A percentile compares a stretch with the other conserved stretches of the same genome.
Evolutionary conservation across 176 grass and related monocot genomes (phyloP).

Genomic region (Tuctoria greenei): DNA sequence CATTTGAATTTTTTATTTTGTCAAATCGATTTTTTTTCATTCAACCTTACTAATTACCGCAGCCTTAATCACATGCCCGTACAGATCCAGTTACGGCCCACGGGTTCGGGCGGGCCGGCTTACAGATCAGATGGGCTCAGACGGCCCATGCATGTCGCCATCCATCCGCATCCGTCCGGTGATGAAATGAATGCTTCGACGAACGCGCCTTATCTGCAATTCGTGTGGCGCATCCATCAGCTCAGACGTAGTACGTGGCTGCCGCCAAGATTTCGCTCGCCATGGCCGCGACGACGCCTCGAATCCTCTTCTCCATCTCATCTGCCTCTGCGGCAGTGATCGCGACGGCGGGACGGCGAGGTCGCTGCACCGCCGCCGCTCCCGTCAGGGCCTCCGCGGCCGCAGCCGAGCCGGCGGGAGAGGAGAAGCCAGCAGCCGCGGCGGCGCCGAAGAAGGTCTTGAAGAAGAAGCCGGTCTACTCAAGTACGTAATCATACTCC

Average conservation of each 20-base stretch:
- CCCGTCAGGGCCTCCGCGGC: conserved; percentile 37
- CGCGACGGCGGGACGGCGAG: background rate
- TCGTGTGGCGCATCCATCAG: conserved; percentile 1
- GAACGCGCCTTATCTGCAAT: background rate
- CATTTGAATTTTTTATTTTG: background rate
- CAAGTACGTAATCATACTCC: no score
- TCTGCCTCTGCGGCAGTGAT: background rate
- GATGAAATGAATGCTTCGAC: no score
- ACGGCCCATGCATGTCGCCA: no score
- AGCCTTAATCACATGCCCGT: no score
- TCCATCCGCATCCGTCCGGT: no score
- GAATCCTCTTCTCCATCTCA: conserved; percentile 13
- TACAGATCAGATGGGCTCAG: no score
- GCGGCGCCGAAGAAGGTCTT: conserved; percentile 54
- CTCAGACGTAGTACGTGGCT: no score
- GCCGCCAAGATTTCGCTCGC: background rate
- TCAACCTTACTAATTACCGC: no score
- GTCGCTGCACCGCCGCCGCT: background rate
- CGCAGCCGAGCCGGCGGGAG: conserved; percentile 40
- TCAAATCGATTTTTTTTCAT: no score
- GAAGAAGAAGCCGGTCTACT: conserved; percentile 80
- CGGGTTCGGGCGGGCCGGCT: no score
- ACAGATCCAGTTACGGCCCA: no score
- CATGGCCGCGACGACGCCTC: conserved; percentile 49
- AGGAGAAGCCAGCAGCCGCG: background rate